These are phyloP conservation scores for Zygosaccharomyces pseudobailii DNA, from an alignment of 1,139 yeast genomes.

Conservation along the genomic window DNA sequence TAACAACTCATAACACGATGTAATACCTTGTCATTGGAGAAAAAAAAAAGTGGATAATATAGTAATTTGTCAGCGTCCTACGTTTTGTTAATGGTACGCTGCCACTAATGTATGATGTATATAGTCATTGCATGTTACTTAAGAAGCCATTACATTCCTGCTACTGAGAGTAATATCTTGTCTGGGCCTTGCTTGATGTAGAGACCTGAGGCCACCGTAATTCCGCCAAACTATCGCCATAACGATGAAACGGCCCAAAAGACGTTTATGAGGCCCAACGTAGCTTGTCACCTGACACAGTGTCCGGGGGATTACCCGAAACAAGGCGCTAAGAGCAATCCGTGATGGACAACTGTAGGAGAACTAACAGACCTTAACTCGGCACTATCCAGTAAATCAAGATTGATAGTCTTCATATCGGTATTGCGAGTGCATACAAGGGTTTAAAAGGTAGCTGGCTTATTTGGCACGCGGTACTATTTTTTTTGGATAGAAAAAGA, in stretches of 20 bases:
- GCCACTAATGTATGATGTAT: too few species aligned
- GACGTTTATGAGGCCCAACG: background rate
- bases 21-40: too few species aligned
- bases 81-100: too few species aligned
- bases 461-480: background rate
- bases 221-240: background rate
- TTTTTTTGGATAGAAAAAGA: background rate
- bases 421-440: background rate
- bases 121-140: too few species aligned
- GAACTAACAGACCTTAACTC: background rate
- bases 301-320: conserved; percentile 1
- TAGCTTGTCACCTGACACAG: background rate
- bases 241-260: background rate
- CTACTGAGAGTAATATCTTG: too few species aligned
- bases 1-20: too few species aligned
- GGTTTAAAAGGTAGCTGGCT: background rate
- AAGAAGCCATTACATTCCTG: too few species aligned
- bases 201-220: background rate
- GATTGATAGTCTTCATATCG: background rate
- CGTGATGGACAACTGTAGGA: background rate
- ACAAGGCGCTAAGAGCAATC: conserved; percentile 2
- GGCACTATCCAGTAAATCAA: background rate
- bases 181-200: too few species aligned
- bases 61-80: too few species aligned
- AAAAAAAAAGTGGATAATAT: too few species aligned